Conservation (phyloP, 2,329 filamentous ascomycete species). For the Nakataea oryzae region DNA sequence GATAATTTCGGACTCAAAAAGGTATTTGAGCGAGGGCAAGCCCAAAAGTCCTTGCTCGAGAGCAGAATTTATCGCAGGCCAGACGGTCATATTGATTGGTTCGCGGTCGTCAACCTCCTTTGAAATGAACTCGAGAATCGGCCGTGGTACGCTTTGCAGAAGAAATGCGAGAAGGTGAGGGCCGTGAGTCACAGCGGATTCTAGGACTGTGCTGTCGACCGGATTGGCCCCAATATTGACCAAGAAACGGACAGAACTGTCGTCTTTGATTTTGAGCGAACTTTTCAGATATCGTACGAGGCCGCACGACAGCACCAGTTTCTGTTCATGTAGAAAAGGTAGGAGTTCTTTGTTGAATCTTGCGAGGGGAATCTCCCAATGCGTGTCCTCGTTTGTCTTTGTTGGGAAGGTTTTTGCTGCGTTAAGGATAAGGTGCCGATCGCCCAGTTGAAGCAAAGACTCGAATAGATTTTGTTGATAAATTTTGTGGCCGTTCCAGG, state of each 20-base stretch:
- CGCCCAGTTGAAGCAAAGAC: background rate
- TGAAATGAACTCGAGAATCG: background rate
- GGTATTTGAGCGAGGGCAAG: background rate
- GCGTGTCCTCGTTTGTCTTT: background rate
- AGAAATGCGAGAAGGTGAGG: background rate
- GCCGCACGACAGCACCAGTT: background rate
- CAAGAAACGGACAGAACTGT: background rate
- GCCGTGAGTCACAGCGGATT: background rate
- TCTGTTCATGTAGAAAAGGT: background rate
- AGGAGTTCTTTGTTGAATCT: background rate
- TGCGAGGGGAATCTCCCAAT: background rate
- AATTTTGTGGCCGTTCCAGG: background rate
- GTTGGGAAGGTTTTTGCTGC: background rate
- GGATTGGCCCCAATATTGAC: background rate
- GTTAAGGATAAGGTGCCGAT: background rate
- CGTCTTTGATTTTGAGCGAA: background rate
- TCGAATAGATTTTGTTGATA: background rate
- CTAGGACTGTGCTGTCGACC: background rate
- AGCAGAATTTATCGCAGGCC: background rate
- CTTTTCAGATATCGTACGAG: background rate
- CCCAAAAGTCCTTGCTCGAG: background rate
- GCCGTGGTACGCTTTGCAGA: background rate
- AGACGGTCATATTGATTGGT: fast-evolving
- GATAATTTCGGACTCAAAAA: background rate
- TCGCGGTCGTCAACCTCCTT: background rate